These are phyloP conservation scores for Letharia columbiana DNA, from an alignment of 495 filamentous ascomycete species.

Conservation along the genomic window DNA sequence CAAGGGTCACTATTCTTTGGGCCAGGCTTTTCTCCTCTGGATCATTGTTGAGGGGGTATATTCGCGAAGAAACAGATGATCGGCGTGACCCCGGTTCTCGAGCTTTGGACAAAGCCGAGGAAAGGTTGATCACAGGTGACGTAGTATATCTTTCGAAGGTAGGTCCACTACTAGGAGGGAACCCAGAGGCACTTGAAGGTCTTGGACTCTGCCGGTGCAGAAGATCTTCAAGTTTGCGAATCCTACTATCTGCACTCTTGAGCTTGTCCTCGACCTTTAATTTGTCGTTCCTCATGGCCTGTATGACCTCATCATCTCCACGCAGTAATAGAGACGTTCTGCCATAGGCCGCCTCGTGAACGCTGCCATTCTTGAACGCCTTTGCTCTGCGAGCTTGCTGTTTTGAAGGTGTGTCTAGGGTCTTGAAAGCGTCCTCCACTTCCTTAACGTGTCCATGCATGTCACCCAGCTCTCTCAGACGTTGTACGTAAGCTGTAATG, in stretches of 20 bases:
- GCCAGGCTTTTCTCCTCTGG: slow-evolving; percentile 55
- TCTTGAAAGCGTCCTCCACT: slow-evolving; percentile 55
- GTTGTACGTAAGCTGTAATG: slow-evolving; percentile 46
- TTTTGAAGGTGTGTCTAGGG: slow-evolving; percentile 58
- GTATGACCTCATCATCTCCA: slow-evolving; percentile 69
- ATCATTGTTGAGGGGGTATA: slow-evolving; percentile 58
- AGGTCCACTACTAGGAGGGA: slow-evolving; percentile 32
- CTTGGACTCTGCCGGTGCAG: slow-evolving; percentile 75
- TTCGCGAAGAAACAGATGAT: slow-evolving; percentile 57
- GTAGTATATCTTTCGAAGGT: slow-evolving; percentile 23
- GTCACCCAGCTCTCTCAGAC: slow-evolving; percentile 37
- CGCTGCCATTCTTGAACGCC: slow-evolving; percentile 91
- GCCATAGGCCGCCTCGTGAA: slow-evolving; percentile 75
- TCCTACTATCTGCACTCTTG: slow-evolving; percentile 80
- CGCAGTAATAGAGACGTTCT: slow-evolving; percentile 71
- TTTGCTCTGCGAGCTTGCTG: slow-evolving; percentile 71
- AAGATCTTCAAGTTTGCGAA: slow-evolving; percentile 86
- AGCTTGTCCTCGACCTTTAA: slow-evolving; percentile 68
- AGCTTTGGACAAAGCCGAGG: slow-evolving; percentile 44
- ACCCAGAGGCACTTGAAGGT: slow-evolving; percentile 59
- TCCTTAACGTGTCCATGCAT: slow-evolving; percentile 45
- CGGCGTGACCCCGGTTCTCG: slow-evolving; percentile 50
- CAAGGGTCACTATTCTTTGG: slow-evolving; percentile 66
- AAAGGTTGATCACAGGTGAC: slow-evolving; percentile 33
- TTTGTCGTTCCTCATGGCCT: slow-evolving; percentile 68